Percentiles rank a stretch among this genome's conserved stretches.
Evolutionary conservation across 2,329 filamentous ascomycete species (phyloP).

Genomic region (Aspergillus sp.): DNA sequence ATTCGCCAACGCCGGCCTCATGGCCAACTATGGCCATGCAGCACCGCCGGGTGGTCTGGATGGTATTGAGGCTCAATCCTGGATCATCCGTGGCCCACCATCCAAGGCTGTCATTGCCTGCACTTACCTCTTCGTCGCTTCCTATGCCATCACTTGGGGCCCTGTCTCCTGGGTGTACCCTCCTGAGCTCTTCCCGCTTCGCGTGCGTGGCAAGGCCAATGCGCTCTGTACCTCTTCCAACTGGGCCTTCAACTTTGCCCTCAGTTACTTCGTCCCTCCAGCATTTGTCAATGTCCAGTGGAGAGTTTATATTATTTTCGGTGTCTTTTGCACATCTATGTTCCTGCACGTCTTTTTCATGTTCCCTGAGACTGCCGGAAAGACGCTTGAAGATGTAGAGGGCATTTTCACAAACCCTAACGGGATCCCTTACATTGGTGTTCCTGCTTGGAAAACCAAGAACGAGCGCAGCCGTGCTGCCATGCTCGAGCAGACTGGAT

Average conservation of each 20-base stretch:
- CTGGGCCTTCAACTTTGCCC: conserved; percentile 62
- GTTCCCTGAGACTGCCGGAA: conserved; percentile 69
- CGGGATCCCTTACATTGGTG: conserved; percentile 38
- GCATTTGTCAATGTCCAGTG: conserved; percentile 58
- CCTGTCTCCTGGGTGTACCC: conserved; percentile 61
- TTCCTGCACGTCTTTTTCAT: conserved; percentile 66
- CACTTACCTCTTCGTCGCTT: conserved; percentile 72
- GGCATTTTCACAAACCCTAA: conserved; percentile 59
- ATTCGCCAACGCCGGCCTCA: conserved; percentile 44
- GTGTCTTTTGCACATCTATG: conserved; percentile 64
- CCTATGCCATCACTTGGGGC: conserved; percentile 65
- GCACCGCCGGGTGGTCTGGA: conserved; percentile 44
- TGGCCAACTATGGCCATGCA: conserved; percentile 37
- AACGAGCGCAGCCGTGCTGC: conserved; percentile 30
- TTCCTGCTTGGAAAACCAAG: conserved; percentile 39
- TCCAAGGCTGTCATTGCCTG: conserved; percentile 67
- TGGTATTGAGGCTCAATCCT: conserved; percentile 36
- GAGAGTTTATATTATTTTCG: conserved; percentile 73
- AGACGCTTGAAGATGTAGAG: conserved; percentile 75
- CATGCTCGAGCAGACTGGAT: conserved; percentile 30
- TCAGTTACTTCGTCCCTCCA: conserved; percentile 58
- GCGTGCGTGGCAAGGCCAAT: conserved; percentile 63
- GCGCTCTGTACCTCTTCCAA: conserved; percentile 61
- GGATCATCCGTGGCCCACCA: conserved; percentile 46
- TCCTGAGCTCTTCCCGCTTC: conserved; percentile 62